Evolutionary conservation across 805 yeast genomes (phyloP).

Genomic region (Lachancea thermotolerans): DNA sequence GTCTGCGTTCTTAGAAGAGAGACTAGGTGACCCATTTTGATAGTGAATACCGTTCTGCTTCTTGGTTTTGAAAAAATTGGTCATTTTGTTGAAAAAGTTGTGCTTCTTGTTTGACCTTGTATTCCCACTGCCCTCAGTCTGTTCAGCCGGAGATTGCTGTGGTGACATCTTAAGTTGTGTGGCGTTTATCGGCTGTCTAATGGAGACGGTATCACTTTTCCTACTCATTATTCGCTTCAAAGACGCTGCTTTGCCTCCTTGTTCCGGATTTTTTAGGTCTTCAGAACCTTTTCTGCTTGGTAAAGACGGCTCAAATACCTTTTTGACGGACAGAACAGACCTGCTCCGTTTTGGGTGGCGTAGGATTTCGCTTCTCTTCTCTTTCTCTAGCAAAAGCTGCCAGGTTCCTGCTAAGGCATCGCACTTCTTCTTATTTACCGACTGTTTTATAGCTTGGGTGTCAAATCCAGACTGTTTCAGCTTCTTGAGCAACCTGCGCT

Average conservation of each 20-base stretch:
- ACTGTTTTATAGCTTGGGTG: conserved; percentile 48
- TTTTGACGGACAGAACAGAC: conserved; percentile 29
- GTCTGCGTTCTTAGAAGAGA: not conserved
- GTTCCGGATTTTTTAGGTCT: not conserved
- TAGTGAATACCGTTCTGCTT: not conserved
- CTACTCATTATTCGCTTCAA: conserved; percentile 22
- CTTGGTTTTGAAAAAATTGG: conserved; percentile 7
- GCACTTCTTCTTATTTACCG: conserved; percentile 53
- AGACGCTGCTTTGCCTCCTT: conserved; percentile 11
- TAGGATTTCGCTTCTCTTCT: conserved; percentile 28
- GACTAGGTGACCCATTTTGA: not conserved
- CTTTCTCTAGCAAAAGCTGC: conserved; percentile 54
- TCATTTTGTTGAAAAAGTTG: conserved; percentile 9
- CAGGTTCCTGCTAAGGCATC: conserved; percentile 72
- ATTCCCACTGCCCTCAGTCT: not conserved
- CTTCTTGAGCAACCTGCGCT: conserved; percentile 52
- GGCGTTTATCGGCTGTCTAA: conserved; percentile 10
- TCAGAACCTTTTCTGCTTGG: conserved; percentile 2
- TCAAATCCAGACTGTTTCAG: conserved; percentile 59
- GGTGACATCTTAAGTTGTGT: not conserved
- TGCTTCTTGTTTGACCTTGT: conserved; percentile 1
- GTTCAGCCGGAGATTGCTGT: not conserved
- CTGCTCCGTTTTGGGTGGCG: conserved; percentile 32
- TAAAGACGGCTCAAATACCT: conserved; percentile 24
- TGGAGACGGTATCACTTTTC: conserved; percentile 15